Evolutionary conservation across 148 eudicot genomes (phyloP).

Genomic region (Linanthus parryae): DNA sequence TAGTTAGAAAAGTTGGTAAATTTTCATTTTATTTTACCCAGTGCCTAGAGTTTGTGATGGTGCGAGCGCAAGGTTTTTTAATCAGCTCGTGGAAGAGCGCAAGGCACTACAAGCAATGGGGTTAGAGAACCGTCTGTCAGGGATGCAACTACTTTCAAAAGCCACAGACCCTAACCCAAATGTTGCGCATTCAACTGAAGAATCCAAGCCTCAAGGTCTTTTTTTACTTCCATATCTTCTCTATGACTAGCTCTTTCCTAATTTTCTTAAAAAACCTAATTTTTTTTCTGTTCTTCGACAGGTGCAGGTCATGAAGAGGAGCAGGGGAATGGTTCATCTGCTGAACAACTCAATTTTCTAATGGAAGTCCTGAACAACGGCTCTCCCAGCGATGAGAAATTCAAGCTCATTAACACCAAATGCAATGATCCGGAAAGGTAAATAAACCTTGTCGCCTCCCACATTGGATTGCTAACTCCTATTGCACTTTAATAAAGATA

Average conservation of each 20-base stretch:
- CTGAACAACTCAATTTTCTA: conserved; percentile 24
- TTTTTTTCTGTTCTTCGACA: not conserved
- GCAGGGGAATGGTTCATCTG: conserved; percentile 17
- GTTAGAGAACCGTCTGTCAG: conserved; percentile 20
- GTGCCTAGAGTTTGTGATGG: conserved; percentile 20
- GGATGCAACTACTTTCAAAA: conserved; percentile 16
- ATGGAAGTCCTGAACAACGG: conserved; percentile 30
- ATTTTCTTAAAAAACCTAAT: not conserved
- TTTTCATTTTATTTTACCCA: not conserved
- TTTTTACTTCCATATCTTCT: not conserved
- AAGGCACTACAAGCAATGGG: conserved; percentile 23
- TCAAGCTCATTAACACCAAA: conserved; percentile 17
- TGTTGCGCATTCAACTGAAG: conserved; percentile 22
- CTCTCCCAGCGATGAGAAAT: conserved; percentile 20
- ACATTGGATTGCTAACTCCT: no score
- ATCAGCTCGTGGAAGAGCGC: conserved; percentile 35
- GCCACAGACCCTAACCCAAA: conserved; percentile 6
- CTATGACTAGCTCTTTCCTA: not conserved
- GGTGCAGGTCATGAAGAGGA: conserved; percentile 19
- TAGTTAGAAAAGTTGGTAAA: not conserved
- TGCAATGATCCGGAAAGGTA: conserved; percentile 33
- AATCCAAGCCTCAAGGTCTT: conserved; percentile 29
- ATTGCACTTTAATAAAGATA: no score
- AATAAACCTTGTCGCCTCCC: no score
- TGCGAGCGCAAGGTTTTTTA: conserved; percentile 15